These are phyloP conservation scores for Podila horticola DNA, from an alignment of 192 early-diverging fungal species.

Conservation along the genomic window DNA sequence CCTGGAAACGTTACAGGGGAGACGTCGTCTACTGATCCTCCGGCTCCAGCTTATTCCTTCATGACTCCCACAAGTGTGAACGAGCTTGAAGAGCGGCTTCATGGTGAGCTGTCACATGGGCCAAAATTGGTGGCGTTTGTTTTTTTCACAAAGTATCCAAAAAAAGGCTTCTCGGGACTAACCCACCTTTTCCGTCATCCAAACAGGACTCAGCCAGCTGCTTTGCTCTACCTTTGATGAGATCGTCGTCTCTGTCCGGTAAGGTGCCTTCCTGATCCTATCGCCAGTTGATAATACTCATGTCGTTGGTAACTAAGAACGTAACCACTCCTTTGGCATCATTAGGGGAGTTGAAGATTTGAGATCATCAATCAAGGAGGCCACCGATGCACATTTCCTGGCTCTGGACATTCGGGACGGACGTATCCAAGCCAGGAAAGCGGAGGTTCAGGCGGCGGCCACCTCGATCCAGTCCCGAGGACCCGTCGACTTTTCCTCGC, in stretches of 20 bases:
- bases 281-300: neutral
- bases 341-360: neutral
- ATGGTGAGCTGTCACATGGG: neutral
- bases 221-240: neutral
- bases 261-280: neutral
- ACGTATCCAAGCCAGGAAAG: neutral
- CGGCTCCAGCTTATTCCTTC: neutral
- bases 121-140: neutral
- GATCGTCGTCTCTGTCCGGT: neutral
- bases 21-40: neutral
- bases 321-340: neutral
- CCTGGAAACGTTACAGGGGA: too few relatives aligned
- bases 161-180: conserved; percentile 4
- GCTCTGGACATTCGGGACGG: neutral
- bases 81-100: neutral
- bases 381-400: neutral
- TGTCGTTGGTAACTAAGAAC: neutral
- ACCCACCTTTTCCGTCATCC: neutral
- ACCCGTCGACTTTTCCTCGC: neutral
- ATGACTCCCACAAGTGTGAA: neutral
- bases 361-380: neutral
- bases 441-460: neutral
- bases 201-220: neutral
- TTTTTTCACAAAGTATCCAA: conserved; percentile 2
- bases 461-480: neutral